Evolutionary conservation across 305 asterid genomes (phyloP).

Genomic region (Withania somnifera): DNA sequence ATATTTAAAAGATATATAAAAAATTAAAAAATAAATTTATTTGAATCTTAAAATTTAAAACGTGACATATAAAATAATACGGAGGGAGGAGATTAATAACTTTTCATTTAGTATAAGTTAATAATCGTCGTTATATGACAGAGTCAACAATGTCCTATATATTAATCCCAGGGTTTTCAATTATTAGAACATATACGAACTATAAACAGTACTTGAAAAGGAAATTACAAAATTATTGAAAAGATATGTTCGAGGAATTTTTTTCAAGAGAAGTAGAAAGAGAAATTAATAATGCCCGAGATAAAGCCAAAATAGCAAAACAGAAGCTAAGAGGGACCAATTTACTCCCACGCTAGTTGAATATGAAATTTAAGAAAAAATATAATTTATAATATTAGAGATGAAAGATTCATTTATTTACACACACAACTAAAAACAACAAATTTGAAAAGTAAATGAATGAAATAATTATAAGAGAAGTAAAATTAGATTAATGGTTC

Average conservation of each 20-base stretch:
- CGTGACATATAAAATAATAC: too few relatives aligned
- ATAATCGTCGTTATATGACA: background rate
- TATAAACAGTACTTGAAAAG: background rate
- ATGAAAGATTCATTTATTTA: too few relatives aligned
- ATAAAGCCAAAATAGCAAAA: background rate
- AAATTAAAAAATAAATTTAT: too few relatives aligned
- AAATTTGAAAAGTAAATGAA: too few relatives aligned
- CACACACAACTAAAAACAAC: too few relatives aligned
- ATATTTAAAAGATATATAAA: too few relatives aligned
- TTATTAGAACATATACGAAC: background rate
- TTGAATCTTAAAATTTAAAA: too few relatives aligned
- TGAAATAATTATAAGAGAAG: too few relatives aligned
- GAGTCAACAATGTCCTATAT: background rate
- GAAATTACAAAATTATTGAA: background rate
- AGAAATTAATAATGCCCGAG: background rate
- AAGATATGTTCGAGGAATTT: background rate
- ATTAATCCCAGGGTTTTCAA: background rate
- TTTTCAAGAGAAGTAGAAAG: background rate
- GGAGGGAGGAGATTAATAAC: background rate
- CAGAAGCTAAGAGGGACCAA: background rate
- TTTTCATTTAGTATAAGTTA: background rate
- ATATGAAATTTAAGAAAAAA: too few relatives aligned
- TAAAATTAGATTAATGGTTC: too few relatives aligned
- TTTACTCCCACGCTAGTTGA: background rate
- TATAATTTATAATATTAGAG: too few relatives aligned